Evolutionary conservation across 257 asterid genomes (phyloP).

Genomic region (Solanum ossicruentum): DNA sequence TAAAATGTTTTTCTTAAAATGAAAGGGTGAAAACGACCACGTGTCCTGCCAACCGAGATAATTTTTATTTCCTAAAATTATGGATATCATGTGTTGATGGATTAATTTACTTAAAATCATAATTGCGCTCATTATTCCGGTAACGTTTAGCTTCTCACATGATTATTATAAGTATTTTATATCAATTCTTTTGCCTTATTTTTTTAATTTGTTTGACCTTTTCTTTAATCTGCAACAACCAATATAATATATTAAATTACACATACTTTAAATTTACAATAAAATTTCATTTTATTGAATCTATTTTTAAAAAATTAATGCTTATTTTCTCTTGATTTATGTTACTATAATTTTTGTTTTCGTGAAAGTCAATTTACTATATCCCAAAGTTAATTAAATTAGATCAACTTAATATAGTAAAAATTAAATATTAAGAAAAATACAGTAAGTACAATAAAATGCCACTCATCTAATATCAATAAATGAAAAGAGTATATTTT

Average conservation of each 20-base stretch:
- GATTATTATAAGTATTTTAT: neutral
- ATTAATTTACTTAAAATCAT: neutral
- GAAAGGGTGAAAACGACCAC: neutral
- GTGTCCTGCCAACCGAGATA: neutral
- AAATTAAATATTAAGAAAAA: rapidly evolving
- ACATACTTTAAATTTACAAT: too few relatives aligned
- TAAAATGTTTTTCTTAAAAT: neutral
- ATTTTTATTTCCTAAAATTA: neutral
- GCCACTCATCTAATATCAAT: too few relatives aligned
- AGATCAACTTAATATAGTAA: neutral
- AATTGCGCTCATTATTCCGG: neutral
- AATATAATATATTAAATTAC: too few relatives aligned
- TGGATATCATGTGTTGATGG: neutral
- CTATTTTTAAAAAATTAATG: too few relatives aligned
- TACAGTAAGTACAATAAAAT: neutral
- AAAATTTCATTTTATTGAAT: too few relatives aligned
- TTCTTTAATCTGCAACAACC: too few relatives aligned
- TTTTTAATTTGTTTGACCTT: too few relatives aligned
- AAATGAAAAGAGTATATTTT: too few relatives aligned
- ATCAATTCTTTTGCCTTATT: neutral
- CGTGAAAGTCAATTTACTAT: too few relatives aligned
- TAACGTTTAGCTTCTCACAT: neutral
- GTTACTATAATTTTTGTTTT: too few relatives aligned
- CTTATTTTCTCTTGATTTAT: neutral
- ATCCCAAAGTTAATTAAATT: neutral